These are phyloP conservation scores for Papilionanthe hybrid DNA, from an alignment of 116 monocot genomes.

Conservation along the genomic window DNA sequence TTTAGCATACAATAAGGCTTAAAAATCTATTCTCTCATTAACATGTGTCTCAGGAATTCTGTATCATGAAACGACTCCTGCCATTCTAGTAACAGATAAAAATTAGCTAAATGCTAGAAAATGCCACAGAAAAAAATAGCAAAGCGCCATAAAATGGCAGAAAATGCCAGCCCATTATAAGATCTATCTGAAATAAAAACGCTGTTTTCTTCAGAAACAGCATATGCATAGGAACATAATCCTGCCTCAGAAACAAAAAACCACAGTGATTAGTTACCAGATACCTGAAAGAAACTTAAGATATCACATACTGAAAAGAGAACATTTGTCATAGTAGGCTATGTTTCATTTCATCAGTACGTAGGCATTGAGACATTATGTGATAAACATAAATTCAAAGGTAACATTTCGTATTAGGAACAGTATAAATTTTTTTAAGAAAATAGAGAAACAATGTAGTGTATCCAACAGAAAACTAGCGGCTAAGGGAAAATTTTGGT, in stretches of 20 bases:
- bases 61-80: background rate
- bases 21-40: background rate
- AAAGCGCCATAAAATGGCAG: background rate
- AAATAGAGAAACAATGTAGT: too few species aligned
- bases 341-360: background rate
- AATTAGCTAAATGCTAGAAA: background rate
- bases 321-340: background rate
- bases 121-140: background rate
- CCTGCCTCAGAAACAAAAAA: background rate
- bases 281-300: too few species aligned
- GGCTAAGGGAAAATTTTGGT: too few species aligned
- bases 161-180: background rate
- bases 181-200: background rate
- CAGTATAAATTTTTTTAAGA: too few species aligned
- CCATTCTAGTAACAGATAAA: background rate
- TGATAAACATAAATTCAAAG: background rate
- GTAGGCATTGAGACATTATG: background rate
- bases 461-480: too few species aligned
- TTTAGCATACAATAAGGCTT: background rate
- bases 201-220: background rate
- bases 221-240: background rate
- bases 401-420: background rate
- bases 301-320: background rate
- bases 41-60: background rate
- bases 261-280: background rate